Evolutionary conservation across 805 yeast genomes (phyloP), one percentile per base, ranked within the genome.

Genomic region (Zygotorulaspora florentina): DNA sequence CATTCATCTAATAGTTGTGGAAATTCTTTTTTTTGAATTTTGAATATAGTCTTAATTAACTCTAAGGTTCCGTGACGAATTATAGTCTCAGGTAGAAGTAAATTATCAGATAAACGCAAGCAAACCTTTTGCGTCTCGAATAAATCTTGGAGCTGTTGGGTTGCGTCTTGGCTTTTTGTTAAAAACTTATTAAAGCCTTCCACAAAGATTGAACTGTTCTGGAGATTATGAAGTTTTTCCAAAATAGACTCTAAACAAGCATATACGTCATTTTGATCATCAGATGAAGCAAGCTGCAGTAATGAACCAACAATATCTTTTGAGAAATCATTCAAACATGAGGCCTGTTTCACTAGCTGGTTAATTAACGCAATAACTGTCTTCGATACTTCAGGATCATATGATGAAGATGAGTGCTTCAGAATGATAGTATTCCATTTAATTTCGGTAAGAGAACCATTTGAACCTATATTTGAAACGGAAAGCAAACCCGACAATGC

Each of bases 351-450:
- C 34, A 45, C 18, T 30, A 45, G 29, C 8, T 42, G 37, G 6
- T 31, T 10, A 10, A 40, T 23, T 27, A 58, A 30, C 20, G 47
- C 42, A 13, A 11, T 12, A 16, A 47, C 27, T 11, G 47, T 33
- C 8, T 35, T 28, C 29, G 58, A 56, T 17, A 66, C 55, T 3
- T 59, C 49, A n/a, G 58, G 57, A 12, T 67, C 53, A 13, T 25
- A 15, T 8, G 15, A 27, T 18, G 41, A 34, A 7, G 8, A 10
- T 6, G 73, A 65, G 51, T 67, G 56, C 34, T 65, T 69, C 31
- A 80, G 55, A 13, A 80, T 51, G 2, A 70, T 51, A 11, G 77
- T 51, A 58, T 79, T 73, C 85, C 86, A 80, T 54, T 74, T 74
- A 4, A 76, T 54, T 5, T 74, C 74, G 20, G 67, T 57, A n/a